Percentiles rank a stretch among this genome's conserved stretches.
Evolutionary conservation across 495 filamentous ascomycete genomes (phyloP).

Genomic region (Aspergillus egyptiacus): DNA sequence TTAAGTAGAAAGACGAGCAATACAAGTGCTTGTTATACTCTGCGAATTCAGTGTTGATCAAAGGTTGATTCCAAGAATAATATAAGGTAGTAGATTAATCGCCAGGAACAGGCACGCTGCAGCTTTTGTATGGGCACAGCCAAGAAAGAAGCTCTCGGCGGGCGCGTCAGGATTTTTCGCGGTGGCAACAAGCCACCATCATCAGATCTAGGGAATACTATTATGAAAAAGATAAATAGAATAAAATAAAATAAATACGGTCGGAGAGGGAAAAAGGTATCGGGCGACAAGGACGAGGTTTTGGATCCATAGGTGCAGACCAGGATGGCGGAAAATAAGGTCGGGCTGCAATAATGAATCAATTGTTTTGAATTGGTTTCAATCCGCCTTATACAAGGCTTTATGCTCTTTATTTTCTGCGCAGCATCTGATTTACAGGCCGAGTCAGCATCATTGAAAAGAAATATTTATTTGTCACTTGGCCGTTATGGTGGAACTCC

Average conservation of each 20-base stretch:
- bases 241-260: neutral
- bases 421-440: neutral
- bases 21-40: neutral
- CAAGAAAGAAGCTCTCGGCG: neutral
- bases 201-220: too few species aligned
- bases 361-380: constrained; percentile 5
- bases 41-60: neutral
- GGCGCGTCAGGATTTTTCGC: neutral
- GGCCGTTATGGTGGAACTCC: neutral
- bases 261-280: neutral
- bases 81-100: neutral
- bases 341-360: neutral
- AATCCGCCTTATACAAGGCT: constrained; percentile 5
- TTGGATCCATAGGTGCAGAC: neutral
- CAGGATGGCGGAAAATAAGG: neutral
- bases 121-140: constrained; percentile 12
- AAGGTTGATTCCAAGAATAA: neutral
- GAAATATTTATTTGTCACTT: neutral
- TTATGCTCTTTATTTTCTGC: neutral
- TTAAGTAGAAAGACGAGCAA: constrained; percentile 6
- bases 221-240: neutral
- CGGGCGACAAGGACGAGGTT: constrained; percentile 2
- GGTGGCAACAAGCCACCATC: constrained; percentile 5
- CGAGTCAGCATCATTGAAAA: neutral
- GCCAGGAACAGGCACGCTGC: constrained; percentile 11